A percentile compares a stretch with the other conserved stretches of the same genome.
Conservation (phyloP, 1,284 basidiomycete species). For the Microbotryum saponariae region DNA sequence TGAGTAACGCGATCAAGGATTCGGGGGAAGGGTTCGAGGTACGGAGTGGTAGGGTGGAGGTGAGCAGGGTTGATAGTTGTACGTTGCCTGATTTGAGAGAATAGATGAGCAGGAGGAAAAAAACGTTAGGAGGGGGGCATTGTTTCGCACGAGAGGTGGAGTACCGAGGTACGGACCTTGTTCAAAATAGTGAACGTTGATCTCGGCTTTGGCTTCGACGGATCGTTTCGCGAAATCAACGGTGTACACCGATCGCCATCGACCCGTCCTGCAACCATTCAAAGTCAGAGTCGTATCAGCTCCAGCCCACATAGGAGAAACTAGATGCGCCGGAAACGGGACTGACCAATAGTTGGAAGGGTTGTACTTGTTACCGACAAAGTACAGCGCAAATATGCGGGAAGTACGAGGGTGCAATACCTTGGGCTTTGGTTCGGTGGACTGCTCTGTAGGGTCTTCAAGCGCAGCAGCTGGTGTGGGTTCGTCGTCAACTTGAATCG, state of each 20-base stretch:
- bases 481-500: not conserved
- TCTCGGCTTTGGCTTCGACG: conserved; percentile 54
- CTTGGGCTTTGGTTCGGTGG: not conserved
- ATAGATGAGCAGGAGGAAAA: not conserved
- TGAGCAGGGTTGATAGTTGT: conserved; percentile 71
- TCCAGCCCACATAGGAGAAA: not conserved
- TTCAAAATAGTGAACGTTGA: conserved; percentile 92
- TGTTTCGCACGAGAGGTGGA: no score
- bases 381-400: conserved; percentile 58
- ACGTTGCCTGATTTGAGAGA: conserved; percentile 51
- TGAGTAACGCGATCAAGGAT: conserved; percentile 68
- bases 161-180: conserved; percentile 59
- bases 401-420: conserved; percentile 10
- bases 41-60: conserved; percentile 55
- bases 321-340: not conserved
- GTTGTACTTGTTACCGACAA: conserved; percentile 90
- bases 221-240: conserved; percentile 41
- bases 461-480: conserved; percentile 1
- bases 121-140: no score
- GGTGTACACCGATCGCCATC: conserved; percentile 62
- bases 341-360: conserved; percentile 68
- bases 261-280: conserved; percentile 54
- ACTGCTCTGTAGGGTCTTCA: not conserved
- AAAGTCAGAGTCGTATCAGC: not conserved
- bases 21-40: conserved; percentile 50